Percentiles rank a stretch among this genome's conserved stretches.
Conservation (phyloP, 1,139 yeast species). For the Suhomyces maxii region DNA sequence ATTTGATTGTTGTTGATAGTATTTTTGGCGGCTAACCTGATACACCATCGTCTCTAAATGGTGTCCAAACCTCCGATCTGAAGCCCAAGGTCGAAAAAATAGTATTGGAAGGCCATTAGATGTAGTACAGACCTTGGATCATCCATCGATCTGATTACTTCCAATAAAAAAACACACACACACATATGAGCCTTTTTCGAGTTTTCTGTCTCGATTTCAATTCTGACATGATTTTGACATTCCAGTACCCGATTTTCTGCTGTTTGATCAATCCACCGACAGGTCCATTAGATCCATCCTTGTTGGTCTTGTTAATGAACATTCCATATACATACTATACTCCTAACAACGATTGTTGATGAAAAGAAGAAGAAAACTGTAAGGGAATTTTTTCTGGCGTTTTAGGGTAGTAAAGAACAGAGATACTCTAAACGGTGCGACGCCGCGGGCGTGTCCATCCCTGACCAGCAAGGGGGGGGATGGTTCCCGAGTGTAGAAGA, state of each 20-base stretch:
- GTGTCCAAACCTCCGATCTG: no score
- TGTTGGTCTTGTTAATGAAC: background rate
- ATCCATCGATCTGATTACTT: background rate
- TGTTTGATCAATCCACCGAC: background rate
- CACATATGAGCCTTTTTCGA: background rate
- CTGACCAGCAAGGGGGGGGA: conserved; percentile 4
- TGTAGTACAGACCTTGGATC: background rate
- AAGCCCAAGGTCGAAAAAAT: no score
- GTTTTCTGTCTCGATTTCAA: no score
- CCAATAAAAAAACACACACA: background rate
- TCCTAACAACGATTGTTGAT: conserved; percentile 10
- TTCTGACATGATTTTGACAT: no score
- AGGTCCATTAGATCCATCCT: background rate
- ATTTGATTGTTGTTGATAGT: background rate
- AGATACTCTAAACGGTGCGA: conserved; percentile 6
- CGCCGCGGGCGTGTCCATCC: conserved; percentile 9
- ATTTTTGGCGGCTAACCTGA: no score
- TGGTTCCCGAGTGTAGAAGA: background rate
- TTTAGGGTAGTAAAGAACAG: conserved; percentile 3
- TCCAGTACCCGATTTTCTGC: background rate
- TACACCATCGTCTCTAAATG: no score
- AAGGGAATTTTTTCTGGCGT: conserved; percentile 10
- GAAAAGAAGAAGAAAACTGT: conserved; percentile 7
- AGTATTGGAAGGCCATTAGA: background rate
- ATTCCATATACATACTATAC: conserved; percentile 8